Base-by-base conservation (phyloP, 345 rosid species). In the Brassica nigra region DNA sequence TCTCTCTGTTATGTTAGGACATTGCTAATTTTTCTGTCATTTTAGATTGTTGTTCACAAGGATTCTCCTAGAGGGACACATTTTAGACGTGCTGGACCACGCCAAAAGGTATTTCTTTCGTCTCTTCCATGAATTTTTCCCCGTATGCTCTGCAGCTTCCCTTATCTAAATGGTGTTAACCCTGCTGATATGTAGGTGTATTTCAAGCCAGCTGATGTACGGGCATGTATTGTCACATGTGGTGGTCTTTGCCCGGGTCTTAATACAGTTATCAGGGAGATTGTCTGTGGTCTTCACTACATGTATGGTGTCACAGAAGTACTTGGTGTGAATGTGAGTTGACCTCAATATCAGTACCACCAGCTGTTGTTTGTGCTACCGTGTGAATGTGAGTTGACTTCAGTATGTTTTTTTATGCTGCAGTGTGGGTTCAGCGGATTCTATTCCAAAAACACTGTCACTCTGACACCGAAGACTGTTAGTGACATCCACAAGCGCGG, bases 181-280 rank as follows among this genome's bases (percentile, higher is more conserved):
- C 0, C 11, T 57, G 74, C 16, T 77, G 57, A 80, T 76, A 16
- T 68, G 63, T 81, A 91, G 99, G 87, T 92, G 62, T 88, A 86
- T 70, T 92, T 92, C 66, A 81, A 89, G 54, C 67, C 97, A 0
- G 91, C 87, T 63, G 97, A 95, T 80, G 99, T 91, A 63, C 87
- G 87, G 42, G 97, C 99, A 12, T 92, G 95, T 78, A 92, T 91
- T 39, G 97, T 92, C 73, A 92, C 99, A 8, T 95, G 97, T 58
- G 99, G 99, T 28, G 99, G 97, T 75, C 88, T 95, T 34, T 92
- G 99, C 75, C 99, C 97, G 2, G 97, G 97, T 64, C 91, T 95
- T 59, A 95, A 94, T 86, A 94, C 98, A 2, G 97, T 92, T n/a
- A 91, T 94, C 75, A 89, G 98, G 85, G 98, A 94, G 82, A 88